Evolutionary conservation across 768 basidiomycete species (phyloP), one percentile per base, ranked within the genome.

Genomic region (Russula vinacea): DNA sequence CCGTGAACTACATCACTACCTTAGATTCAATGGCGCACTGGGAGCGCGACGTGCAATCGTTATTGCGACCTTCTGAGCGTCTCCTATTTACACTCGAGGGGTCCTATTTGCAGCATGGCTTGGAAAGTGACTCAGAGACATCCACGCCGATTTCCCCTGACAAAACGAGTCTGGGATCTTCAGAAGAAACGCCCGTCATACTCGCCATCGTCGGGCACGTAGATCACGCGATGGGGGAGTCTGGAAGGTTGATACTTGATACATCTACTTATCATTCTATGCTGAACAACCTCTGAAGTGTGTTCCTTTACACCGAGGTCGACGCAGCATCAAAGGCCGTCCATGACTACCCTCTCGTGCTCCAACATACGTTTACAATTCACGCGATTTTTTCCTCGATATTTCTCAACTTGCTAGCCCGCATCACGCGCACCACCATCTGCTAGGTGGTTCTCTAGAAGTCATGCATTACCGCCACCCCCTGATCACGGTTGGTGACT

Each of bases 341-440:
- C 7, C 39, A 33, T 19, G 40, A 52, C 11, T 49, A 37, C 16
- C 58, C 49, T 22, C 60, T 68, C n/a, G n/a, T 52, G 2, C 68
- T 68, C n/a, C 57, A 67, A 8, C 62, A 52, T 26, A 57, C 59
- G 29, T 50, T 68, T 11, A 45, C 68, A 44, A 60, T 68, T 40
- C 56, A 67, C 22, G 29, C 10, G 5, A 51, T 2, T 67, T 67
- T 26, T 66, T 64, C 24, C 54, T 66, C 26, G 58, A 45, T n/a
- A 66, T 67, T 39, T 67, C 67, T 47, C 67, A 67, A 39, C 44
- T 50, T 26, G 49, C 58, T 33, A n/a, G 26, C n/a, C 33, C 33
- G 6, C 40, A 2, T 29, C 29, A 29, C 26, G 14, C 7, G n/a
- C n/a, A n/a, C 56, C 32, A 44, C 32, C 26, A 45, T 11, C 2